Percentiles rank a stretch among this genome's conserved stretches.
Evolutionary conservation across 2,329 filamentous ascomycete species (phyloP).

Genomic region (Diaporthe capsici): DNA sequence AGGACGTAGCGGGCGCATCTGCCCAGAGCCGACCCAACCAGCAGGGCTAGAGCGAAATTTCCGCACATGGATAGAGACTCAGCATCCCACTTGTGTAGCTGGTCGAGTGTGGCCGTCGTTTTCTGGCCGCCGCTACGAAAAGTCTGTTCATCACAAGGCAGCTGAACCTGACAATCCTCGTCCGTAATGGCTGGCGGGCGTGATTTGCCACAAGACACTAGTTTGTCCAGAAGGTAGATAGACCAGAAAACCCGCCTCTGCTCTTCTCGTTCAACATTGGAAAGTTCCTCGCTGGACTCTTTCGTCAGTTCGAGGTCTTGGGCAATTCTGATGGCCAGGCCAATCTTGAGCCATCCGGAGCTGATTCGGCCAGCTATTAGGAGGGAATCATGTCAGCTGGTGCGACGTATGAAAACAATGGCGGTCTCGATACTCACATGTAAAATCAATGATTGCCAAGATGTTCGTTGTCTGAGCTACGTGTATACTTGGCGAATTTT

Average conservation of each 20-base stretch:
- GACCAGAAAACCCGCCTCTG: slow-evolving; percentile 7
- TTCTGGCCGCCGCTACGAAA: background rate
- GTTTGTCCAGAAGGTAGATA: slow-evolving; percentile 4
- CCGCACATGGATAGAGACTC: slow-evolving; percentile 4
- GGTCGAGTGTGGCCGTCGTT: background rate
- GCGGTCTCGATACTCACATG: background rate
- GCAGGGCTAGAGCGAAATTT: background rate
- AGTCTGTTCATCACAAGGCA: background rate
- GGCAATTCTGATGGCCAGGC: slow-evolving; percentile 13
- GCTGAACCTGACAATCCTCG: background rate
- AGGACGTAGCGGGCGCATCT: slow-evolving; percentile 10
- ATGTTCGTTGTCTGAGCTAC: slow-evolving; percentile 10
- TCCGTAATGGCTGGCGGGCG: background rate
- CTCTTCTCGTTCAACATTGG: slow-evolving; percentile 2
- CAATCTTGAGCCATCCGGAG: background rate
- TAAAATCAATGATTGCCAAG: slow-evolving; percentile 8
- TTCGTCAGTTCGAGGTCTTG: slow-evolving; percentile 1
- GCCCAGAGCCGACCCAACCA: background rate
- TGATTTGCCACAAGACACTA: background rate
- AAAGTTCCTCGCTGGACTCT: background rate
- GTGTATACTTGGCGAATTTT: slow-evolving; percentile 5
- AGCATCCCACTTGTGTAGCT: background rate
- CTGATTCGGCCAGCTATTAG: background rate
- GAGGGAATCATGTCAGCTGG: background rate
- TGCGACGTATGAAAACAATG: no score